phyloP scores from a whole-genome alignment of 1,139 yeast genomes.

The Debaryomyces udenii region DNA sequence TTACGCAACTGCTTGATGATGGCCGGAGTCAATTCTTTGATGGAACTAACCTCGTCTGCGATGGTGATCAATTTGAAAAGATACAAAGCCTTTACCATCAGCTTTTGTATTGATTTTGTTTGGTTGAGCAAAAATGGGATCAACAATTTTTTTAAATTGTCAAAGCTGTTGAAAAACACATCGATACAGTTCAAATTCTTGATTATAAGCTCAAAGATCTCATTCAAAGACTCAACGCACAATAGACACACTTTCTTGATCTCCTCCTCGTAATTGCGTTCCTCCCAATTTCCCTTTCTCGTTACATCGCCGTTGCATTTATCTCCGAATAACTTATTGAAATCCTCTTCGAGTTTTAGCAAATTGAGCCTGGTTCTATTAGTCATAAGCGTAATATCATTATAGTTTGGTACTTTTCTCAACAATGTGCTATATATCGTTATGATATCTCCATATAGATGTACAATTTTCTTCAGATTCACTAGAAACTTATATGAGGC shows the following conservation, averaged over 20 bases:
- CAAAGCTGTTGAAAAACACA: conserved; percentile 39
- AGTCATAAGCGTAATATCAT: conserved; percentile 44
- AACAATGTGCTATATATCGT: conserved; percentile 46
- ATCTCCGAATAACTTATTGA: conserved; percentile 33
- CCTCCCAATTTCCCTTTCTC: conserved; percentile 31
- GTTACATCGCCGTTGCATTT: conserved; percentile 11
- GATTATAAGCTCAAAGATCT: conserved; percentile 25
- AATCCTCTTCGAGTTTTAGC: conserved; percentile 35
- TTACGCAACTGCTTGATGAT: conserved; percentile 34
- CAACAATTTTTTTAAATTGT: conserved; percentile 41
- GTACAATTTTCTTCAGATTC: conserved; percentile 36
- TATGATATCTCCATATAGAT: conserved; percentile 42
- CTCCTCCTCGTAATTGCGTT: conserved; percentile 27
- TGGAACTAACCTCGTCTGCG: conserved; percentile 27
- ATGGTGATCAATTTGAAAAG: conserved; percentile 33
- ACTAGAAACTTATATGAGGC: conserved; percentile 33
- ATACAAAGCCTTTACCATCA: conserved; percentile 29
- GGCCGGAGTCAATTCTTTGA: conserved; percentile 25
- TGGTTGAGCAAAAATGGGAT: conserved; percentile 39
- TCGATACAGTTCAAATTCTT: conserved; percentile 36
- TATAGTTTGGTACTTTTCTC: conserved; percentile 44
- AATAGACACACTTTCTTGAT: conserved; percentile 27
- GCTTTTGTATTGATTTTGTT: conserved; percentile 31
- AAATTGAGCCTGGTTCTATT: conserved; percentile 26
- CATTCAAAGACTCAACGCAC: conserved; percentile 24